Conservation (phyloP, 2,329 filamentous ascomycete species). For the Elsinoe fawcettii region DNA sequence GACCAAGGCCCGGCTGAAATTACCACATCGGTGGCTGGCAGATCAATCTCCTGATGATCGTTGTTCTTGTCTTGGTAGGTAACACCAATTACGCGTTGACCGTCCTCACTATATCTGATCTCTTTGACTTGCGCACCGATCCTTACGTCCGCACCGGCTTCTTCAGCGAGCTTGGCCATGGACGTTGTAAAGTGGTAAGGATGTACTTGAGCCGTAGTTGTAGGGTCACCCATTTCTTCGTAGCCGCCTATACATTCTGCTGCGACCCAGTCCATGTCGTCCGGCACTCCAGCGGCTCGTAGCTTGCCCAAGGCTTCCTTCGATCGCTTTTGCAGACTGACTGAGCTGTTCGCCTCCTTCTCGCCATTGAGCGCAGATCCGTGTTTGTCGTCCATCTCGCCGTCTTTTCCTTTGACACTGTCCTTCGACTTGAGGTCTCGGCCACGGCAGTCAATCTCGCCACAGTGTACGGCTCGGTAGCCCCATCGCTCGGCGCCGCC, state of each 20-base stretch:
- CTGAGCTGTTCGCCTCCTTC: constrained; percentile 24
- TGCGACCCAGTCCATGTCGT: constrained; percentile 79
- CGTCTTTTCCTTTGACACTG: constrained; percentile 24
- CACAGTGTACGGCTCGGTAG: constrained; percentile 72
- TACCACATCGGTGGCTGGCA: constrained; percentile 51
- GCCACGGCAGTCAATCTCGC: constrained; percentile 48
- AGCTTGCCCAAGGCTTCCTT: constrained; percentile 44
- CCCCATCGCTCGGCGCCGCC: constrained; percentile 74
- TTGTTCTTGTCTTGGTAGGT: constrained; percentile 51
- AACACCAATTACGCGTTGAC: constrained; percentile 52
- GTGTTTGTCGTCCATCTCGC: constrained; percentile 26
- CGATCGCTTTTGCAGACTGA: constrained; percentile 50
- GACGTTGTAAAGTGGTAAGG: constrained; percentile 82
- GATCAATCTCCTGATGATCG: constrained; percentile 36
- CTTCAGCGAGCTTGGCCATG: constrained; percentile 67
- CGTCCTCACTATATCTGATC: constrained; percentile 47
- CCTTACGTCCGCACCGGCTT: constrained; percentile 51
- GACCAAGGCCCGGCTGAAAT: constrained; percentile 59
- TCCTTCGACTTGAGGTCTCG: constrained; percentile 24
- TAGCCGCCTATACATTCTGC: constrained; percentile 59
- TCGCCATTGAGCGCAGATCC: constrained; percentile 22
- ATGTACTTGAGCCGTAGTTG: constrained; percentile 87
- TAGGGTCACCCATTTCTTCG: constrained; percentile 72
- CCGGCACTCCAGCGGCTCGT: constrained; percentile 56
- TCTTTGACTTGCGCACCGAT: constrained; percentile 57